A percentile compares a stretch with the other conserved stretches of the same genome.
Evolutionary conservation across 441 rosid species (phyloP).

Genomic region (Kokia cookei): DNA sequence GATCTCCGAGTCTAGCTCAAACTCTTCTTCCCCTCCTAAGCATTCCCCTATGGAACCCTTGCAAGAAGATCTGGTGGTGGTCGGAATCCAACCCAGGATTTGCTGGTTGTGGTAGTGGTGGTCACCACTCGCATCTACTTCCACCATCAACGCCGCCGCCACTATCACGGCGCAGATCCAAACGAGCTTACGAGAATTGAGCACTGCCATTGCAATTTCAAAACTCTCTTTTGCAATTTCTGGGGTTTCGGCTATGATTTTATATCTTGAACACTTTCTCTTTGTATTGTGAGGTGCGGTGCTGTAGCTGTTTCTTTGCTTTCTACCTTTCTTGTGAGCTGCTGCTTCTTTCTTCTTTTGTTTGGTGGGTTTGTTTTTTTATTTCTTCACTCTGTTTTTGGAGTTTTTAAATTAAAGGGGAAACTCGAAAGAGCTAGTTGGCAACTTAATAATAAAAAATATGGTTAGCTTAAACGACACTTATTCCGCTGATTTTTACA

Average conservation of each 20-base stretch:
- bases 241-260: neutral
- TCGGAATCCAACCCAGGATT: constrained; percentile 43
- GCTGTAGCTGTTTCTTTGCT: neutral
- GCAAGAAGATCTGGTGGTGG: constrained; percentile 33
- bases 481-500: constrained; percentile 10
- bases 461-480: constrained; percentile 12
- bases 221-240: neutral
- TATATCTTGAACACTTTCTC: neutral
- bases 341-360: neutral
- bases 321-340: neutral
- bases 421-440: constrained; percentile 3
- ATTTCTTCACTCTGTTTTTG: neutral
- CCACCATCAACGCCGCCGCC: constrained; percentile 19
- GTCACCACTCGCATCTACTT: constrained; percentile 36
- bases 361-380: neutral
- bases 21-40: constrained; percentile 50
- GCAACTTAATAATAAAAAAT: constrained; percentile 1
- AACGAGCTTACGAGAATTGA: constrained; percentile 15
- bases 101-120: constrained; percentile 26
- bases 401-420: constrained; percentile 9
- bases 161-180: constrained; percentile 34
- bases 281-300: no score
- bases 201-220: constrained; percentile 22
- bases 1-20: constrained; percentile 71
- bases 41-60: constrained; percentile 56